Evolutionary conservation across 176 grass and related monocot species (phyloP), one percentile per base, ranked within the genome.

Genomic region (Carex myosuroides): DNA sequence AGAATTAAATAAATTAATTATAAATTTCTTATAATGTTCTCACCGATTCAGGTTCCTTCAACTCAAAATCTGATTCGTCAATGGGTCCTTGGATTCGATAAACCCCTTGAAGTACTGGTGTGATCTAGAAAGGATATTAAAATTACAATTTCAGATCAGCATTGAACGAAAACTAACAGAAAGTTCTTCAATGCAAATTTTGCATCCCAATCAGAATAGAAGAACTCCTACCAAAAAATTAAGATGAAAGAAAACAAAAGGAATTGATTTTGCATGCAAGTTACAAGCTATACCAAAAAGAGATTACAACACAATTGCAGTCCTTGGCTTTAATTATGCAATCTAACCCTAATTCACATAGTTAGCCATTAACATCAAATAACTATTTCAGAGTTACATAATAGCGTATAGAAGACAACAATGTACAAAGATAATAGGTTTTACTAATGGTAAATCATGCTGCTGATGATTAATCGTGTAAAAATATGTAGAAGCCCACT

Each of bases 111-210:
- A 87, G 64, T 59, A 90, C 74, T 85, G 74, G 85, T 72, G 82
- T 90, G 55, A 87, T 90, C 89, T 90, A 90, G 57, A 87, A 90
- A 90, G 48, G 29, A 79, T 13, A 41, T 87, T 63, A 85, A 90
- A 87, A 52, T 68, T 30, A 62, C 17, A 85, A 82, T 82, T 85
- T 83, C 11, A 66, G 60, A 83, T 52, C 64, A 53, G 60, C 6
- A 16, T 68, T 42, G 54, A 83, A 33, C 13, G 13, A 64, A 64
- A 24, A 20, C 1, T 52, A 68, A 55, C 21, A 57, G 22, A 78
- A 32, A 30, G 6, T 78, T 78, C 7, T 32, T 57, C 52, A 56
- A 13, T 56, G 12, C 52, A 18, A 57, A 26, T 78, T 56, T 17
- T 33, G 14, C 32, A 78, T 1, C 6, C 13, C 21, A 17, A 78